These are phyloP conservation scores for Medicago arabica DNA, from an alignment of 306 rosid genomes.

Conservation along the genomic window DNA sequence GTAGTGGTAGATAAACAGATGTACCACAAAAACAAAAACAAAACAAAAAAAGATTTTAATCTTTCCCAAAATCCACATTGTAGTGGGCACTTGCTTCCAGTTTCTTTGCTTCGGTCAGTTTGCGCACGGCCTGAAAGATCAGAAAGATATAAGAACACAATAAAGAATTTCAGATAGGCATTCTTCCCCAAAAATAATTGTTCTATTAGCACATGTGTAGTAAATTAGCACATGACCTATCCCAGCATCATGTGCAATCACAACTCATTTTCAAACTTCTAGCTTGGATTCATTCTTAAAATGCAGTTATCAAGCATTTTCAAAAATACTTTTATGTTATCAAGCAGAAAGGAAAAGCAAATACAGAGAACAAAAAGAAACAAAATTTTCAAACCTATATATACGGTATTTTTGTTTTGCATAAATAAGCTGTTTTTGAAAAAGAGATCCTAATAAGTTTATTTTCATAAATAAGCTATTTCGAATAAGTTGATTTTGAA, in stretches of 20 bases:
- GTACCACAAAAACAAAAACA: neutral
- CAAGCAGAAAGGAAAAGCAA: too few relatives aligned
- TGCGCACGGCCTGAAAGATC: constrained; percentile 67
- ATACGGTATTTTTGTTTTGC: too few relatives aligned
- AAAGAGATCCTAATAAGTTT: too few relatives aligned
- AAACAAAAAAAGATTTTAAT: too few relatives aligned
- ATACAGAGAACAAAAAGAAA: neutral
- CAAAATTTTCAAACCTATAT: neutral
- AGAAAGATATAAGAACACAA: constrained; percentile 15
- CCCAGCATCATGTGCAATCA: neutral
- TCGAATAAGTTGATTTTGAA: too few relatives aligned
- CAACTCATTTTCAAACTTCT: neutral
- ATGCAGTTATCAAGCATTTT: too few relatives aligned
- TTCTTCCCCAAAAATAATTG: neutral
- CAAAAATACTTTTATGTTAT: too few relatives aligned
- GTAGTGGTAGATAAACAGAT: neutral
- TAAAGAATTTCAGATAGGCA: neutral
- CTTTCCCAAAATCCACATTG: constrained; percentile 67
- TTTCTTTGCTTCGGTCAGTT: constrained; percentile 76
- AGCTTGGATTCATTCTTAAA: neutral
- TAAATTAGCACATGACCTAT: neutral
- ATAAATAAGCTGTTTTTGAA: too few relatives aligned
- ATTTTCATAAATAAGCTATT: too few relatives aligned
- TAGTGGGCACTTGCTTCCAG: constrained; percentile 72
- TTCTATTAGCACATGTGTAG: neutral